Conservation (phyloP, 345 rosid species). For the Citrus cavaleriei region DNA sequence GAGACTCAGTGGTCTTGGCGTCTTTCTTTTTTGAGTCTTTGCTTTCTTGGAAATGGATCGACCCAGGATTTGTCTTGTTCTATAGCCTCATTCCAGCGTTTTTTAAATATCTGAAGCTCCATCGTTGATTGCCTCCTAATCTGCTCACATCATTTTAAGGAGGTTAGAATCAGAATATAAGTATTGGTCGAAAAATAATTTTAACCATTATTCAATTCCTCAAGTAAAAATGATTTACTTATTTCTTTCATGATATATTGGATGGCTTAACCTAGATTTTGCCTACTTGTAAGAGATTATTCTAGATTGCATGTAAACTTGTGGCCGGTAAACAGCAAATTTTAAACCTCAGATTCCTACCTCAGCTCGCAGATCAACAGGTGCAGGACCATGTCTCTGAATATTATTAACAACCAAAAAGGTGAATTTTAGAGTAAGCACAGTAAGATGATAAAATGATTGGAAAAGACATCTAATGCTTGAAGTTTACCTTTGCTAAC, state of each 20-base stretch:
- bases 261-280: not conserved
- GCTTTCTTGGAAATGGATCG: slow-evolving; percentile 46
- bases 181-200: not conserved
- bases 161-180: not conserved
- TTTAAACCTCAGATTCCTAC: slow-evolving; percentile 30
- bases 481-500: slow-evolving; percentile 16
- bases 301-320: not conserved
- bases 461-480: not conserved
- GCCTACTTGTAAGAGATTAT: not conserved
- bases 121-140: slow-evolving; percentile 87
- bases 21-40: slow-evolving; percentile 25
- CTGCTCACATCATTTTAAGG: slow-evolving; percentile 27
- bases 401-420: not conserved
- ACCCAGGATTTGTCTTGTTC: slow-evolving; percentile 67
- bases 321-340: not conserved
- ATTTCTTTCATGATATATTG: not conserved
- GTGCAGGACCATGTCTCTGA: slow-evolving; percentile 36
- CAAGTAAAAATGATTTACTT: not conserved
- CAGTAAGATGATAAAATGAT: not conserved
- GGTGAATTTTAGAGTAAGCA: slow-evolving; percentile 1
- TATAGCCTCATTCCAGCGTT: slow-evolving; percentile 74
- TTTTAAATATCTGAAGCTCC: slow-evolving; percentile 72
- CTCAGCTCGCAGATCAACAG: slow-evolving; percentile 55
- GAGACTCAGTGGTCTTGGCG: slow-evolving; percentile 14
- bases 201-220: not conserved